These are phyloP conservation scores for Albugo candida DNA, from an alignment of 352 stramenopile genomes.

Conservation along the genomic window DNA sequence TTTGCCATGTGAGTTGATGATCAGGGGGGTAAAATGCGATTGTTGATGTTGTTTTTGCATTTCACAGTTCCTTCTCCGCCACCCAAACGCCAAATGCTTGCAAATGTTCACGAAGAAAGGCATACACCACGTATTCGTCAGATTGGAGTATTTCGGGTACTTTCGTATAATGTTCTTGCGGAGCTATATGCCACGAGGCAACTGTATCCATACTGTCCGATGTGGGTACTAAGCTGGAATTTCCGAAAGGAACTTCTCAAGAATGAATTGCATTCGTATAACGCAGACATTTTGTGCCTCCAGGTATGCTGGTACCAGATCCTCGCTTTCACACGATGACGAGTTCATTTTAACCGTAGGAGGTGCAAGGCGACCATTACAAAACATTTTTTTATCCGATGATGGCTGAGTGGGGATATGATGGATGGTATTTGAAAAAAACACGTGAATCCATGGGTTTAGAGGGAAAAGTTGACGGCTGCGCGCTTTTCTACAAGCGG, in stretches of 20 bases:
- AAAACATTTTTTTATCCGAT: conserved; percentile 91
- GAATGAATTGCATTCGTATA: conserved; percentile 79
- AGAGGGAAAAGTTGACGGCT: conserved; percentile 95
- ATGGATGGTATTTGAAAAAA: conserved; percentile 97
- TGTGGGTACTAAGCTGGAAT: conserved; percentile 94
- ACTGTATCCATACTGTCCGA: conserved; percentile 93
- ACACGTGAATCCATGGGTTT: conserved; percentile 93
- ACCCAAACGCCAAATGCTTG: conserved; percentile 61
- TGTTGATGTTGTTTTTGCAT: conserved; percentile 3
- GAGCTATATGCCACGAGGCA: conserved; percentile 83
- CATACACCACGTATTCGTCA: conserved; percentile 47
- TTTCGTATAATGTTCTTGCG: conserved; percentile 84
- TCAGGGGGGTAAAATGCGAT: background rate
- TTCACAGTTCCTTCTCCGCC: conserved; percentile 59
- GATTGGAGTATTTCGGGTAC: conserved; percentile 62
- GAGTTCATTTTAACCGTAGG: conserved; percentile 24
- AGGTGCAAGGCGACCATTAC: conserved; percentile 98
- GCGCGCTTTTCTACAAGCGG: conserved; percentile 94
- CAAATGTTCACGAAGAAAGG: conserved; percentile 59
- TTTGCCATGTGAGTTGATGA: conserved; percentile 39
- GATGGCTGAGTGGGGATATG: conserved; percentile 90
- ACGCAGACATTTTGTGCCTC: conserved; percentile 94
- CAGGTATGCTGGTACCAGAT: conserved; percentile 15
- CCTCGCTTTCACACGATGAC: background rate
- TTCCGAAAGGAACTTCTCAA: conserved; percentile 85